Percentiles rank a stretch among this genome's conserved stretches.
phyloP scores from a whole-genome alignment of 2,329 filamentous ascomycete species.

The Geoglossum cookeanum region DNA sequence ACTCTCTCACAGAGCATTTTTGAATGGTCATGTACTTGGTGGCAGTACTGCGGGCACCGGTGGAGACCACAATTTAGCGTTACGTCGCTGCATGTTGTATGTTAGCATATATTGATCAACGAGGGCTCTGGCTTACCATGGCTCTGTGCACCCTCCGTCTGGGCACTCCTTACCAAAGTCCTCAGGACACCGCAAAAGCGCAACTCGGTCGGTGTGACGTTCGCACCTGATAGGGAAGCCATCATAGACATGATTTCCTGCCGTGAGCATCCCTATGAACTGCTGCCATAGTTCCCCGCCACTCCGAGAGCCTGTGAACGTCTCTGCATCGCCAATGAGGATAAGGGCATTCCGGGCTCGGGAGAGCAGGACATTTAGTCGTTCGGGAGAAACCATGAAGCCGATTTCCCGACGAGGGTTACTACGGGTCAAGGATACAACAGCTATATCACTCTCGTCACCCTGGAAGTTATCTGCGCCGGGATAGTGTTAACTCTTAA shows the following conservation, averaged over 20 bases:
- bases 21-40: conserved; percentile 39
- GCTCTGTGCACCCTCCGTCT: conserved; percentile 47
- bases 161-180: conserved; percentile 46
- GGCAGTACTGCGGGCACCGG: conserved; percentile 39
- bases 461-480: conserved; percentile 65
- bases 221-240: conserved; percentile 43
- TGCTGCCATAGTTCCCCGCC: conserved; percentile 36
- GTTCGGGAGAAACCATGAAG: conserved; percentile 49
- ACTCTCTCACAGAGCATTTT: conserved; percentile 28
- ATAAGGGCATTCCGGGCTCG: conserved; percentile 65
- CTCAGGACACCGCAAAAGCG: conserved; percentile 27
- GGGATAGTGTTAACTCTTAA: conserved; percentile 33
- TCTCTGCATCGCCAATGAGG: conserved; percentile 61
- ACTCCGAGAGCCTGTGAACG: conserved; percentile 41
- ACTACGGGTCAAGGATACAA: conserved; percentile 65
- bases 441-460: conserved; percentile 69
- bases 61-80: conserved; percentile 39
- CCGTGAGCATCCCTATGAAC: conserved; percentile 37
- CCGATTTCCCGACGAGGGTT: conserved; percentile 41
- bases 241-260: conserved; percentile 33
- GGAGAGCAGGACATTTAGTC: conserved; percentile 42
- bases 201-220: conserved; percentile 33
- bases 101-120: not conserved
- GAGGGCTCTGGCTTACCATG: conserved; percentile 31
- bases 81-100: conserved; percentile 21